Percentiles rank a stretch among this genome's conserved stretches.
Evolutionary conservation across 1,139 yeast genomes (phyloP).

Genomic region (Geotrichum candidum): DNA sequence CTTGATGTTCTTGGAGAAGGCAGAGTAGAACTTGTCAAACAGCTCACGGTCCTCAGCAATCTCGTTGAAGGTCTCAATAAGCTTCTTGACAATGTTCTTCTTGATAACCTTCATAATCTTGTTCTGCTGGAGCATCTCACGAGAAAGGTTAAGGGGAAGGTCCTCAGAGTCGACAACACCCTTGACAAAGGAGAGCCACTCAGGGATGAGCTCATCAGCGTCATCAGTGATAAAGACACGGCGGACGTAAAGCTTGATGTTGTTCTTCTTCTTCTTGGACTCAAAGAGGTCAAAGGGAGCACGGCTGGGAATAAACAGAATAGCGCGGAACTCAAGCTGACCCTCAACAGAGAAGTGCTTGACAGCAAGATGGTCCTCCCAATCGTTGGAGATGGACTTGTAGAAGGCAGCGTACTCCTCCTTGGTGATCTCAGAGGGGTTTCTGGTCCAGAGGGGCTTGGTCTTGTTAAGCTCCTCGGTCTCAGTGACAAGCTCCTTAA

Average conservation of each 20-base stretch:
- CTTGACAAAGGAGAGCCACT: conserved; percentile 94
- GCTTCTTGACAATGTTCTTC: conserved; percentile 98
- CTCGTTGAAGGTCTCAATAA: conserved; percentile 97
- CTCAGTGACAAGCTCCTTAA: conserved; percentile 82
- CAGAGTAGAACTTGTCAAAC: conserved; percentile 97
- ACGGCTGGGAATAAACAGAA: conserved; percentile 96
- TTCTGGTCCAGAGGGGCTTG: conserved; percentile 99
- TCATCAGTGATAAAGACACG: conserved; percentile 99
- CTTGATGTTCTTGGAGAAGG: conserved; percentile 97
- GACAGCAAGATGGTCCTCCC: conserved; percentile 99
- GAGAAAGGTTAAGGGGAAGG: conserved; percentile 98
- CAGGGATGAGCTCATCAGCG: conserved; percentile 98
- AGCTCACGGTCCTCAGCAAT: conserved; percentile 98
- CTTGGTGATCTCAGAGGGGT: conserved; percentile 94
- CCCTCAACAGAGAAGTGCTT: conserved; percentile 99
- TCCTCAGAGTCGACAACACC: conserved; percentile 99
- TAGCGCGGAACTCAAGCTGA: conserved; percentile 98
- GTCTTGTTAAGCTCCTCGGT: conserved; percentile 98
- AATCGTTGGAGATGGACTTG: conserved; percentile 98
- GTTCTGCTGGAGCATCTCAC: conserved; percentile 99
- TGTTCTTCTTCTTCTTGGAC: conserved; percentile 96
- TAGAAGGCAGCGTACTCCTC: conserved; percentile 99
- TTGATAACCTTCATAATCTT: conserved; percentile 98
- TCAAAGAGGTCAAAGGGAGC: conserved; percentile 99
- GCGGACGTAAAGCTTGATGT: conserved; percentile 98